A percentile compares a stretch with the other conserved stretches of the same genome.
These are phyloP conservation scores for Chlamydomonas sp. DNA, from an alignment of 139 green algal species.

Conservation along the genomic window DNA sequence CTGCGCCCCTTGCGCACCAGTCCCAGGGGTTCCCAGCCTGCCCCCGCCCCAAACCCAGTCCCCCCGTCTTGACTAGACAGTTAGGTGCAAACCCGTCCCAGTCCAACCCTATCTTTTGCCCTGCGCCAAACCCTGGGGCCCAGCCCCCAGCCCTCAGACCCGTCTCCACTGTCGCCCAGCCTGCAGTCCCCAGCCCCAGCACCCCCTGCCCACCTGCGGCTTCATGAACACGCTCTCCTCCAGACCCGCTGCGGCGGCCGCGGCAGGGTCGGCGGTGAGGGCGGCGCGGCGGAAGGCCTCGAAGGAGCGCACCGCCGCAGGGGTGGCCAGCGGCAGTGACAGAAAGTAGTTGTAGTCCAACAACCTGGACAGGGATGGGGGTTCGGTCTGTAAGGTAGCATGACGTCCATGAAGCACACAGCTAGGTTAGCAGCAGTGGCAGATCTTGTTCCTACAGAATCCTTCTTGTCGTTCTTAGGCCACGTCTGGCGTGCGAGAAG, in stretches of 20 bases:
- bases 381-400: neutral
- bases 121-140: no score
- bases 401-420: neutral
- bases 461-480: neutral
- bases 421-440: neutral
- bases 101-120: no score
- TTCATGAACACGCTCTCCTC: constrained; percentile 29
- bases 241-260: neutral
- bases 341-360: constrained; percentile 60
- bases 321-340: constrained; percentile 42
- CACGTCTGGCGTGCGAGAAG: no score
- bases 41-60: no score
- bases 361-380: neutral
- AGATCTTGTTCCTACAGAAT: neutral
- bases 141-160: no score
- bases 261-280: constrained; percentile 10
- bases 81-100: no score
- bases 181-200: no score
- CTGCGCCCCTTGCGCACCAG: no score
- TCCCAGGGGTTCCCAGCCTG: no score
- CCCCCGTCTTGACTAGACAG: no score
- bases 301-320: constrained; percentile 36
- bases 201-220: no score
- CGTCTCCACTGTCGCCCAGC: no score
- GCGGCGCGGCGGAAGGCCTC: constrained; percentile 27